These are phyloP conservation scores for Suillus americanus DNA, from an alignment of 768 basidiomycete species.

Conservation along the genomic window DNA sequence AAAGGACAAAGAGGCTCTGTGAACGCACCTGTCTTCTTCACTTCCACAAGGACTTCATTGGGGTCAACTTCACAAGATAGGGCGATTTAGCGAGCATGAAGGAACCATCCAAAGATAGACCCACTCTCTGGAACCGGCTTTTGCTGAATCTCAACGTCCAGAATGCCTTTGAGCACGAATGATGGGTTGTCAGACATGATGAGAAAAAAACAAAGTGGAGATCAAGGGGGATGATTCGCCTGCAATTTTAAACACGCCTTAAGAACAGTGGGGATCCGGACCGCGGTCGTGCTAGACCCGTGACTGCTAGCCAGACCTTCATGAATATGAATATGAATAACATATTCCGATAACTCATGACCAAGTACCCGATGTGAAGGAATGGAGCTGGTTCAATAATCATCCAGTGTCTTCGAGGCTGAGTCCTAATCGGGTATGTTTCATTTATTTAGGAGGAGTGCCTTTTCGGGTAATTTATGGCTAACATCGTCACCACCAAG, in stretches of 20 bases:
- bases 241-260: not conserved
- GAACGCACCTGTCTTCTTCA: conserved; percentile 84
- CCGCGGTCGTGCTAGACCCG: not conserved
- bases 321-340: not conserved
- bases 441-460: not conserved
- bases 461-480: not conserved
- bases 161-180: conserved; percentile 69
- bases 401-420: too few species aligned
- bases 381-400: too few species aligned
- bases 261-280: conserved; percentile 4
- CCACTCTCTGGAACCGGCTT: conserved; percentile 73
- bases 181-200: conserved; percentile 75
- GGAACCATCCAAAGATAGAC: conserved; percentile 16
- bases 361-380: not conserved
- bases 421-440: not conserved
- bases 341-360: not conserved
- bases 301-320: not conserved
- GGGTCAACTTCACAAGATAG: conserved; percentile 47
- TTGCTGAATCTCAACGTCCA: conserved; percentile 70
- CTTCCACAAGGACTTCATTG: conserved; percentile 82
- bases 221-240: conserved; percentile 1
- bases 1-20: not conserved
- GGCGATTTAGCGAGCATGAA: conserved; percentile 10
- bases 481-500: not conserved
- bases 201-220: conserved; percentile 7